Base-by-base conservation (phyloP, 768 basidiomycete species). In the Naganishia kalamii region DNA sequence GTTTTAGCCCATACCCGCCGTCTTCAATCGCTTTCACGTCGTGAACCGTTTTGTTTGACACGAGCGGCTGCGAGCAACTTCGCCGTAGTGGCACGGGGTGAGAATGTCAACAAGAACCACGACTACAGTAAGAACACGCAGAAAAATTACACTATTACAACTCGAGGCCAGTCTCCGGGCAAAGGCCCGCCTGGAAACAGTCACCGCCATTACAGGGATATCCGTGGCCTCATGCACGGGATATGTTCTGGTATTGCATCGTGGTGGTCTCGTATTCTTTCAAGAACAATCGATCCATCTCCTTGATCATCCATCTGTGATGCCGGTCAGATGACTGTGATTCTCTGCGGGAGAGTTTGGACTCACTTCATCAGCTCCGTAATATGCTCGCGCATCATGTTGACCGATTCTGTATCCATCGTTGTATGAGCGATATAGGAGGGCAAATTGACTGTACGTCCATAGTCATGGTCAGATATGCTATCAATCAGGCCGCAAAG, bases 331-430 rank as follows among this genome's bases (percentile, higher is more conserved):
- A 7, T 27, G 47, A 37, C 19, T 35, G 5, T 13, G 4, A 17
- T 32, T 19, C 23, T 7, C 7, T 32, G 43, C 17, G 21, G 13
- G 47, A 19, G 17, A 33, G 5, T 8, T 21, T 3, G 23, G 54
- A 81, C 85, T 64, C 66, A 96, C 92, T 79, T 78, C 71, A 98
- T 82, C 65, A 99, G 80, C 74, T 96, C 92, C 65, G 89, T 88
- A 67, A 90, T 86, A 77, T 97, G 92, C 70, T 97, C 93, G 67
- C 87, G 81, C 15, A 99, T 84, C 7, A 96, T 81, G 25, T 79
- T 80, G 21, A 93, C 87, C 13, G 89, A 89, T 74, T 94, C 92
- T 2, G 85, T 80, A 73, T 99, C 94, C 82, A 98, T 86, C n/a
- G 85, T 86, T 15, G 93, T 92, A 68, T 84, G 86, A 0, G 87